These are phyloP conservation scores for Trypanosoma theileri DNA, from an alignment of 208 protist species.

Conservation along the genomic window DNA sequence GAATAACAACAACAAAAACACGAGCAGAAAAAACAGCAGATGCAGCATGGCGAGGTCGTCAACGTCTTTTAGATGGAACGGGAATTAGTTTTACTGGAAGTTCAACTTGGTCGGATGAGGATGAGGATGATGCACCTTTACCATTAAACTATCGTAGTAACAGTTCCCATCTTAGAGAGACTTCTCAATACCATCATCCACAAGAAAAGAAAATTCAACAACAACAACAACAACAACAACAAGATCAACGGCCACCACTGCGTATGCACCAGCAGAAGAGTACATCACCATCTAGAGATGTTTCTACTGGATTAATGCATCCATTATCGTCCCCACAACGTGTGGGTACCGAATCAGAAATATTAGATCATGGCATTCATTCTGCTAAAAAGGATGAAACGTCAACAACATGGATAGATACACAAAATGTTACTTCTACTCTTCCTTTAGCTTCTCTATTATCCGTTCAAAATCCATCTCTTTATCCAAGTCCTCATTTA, in stretches of 20 bases:
- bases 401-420: no score
- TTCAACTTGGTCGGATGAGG: conserved; percentile 30
- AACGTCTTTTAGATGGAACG: conserved; percentile 6
- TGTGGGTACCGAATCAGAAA: no score
- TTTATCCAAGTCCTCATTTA: conserved; percentile 52
- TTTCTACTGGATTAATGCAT: no score
- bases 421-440: no score
- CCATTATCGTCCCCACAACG: no score
- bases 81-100: not conserved
- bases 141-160: not conserved
- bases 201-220: not conserved
- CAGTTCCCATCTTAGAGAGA: not conserved
- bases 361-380: no score
- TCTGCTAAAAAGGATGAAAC: no score
- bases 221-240: not conserved
- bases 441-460: conserved; percentile 3
- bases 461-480: conserved; percentile 22
- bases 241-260: no score
- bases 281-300: not conserved
- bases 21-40: conserved; percentile 23
- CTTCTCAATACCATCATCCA: not conserved
- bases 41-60: conserved; percentile 18
- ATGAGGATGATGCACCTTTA: conserved; percentile 4
- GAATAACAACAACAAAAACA: not conserved
- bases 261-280: no score